Percentiles rank a stretch among this genome's conserved stretches.
Conservation (phyloP, 148 eudicot species). For the Camellia granthamiana region DNA sequence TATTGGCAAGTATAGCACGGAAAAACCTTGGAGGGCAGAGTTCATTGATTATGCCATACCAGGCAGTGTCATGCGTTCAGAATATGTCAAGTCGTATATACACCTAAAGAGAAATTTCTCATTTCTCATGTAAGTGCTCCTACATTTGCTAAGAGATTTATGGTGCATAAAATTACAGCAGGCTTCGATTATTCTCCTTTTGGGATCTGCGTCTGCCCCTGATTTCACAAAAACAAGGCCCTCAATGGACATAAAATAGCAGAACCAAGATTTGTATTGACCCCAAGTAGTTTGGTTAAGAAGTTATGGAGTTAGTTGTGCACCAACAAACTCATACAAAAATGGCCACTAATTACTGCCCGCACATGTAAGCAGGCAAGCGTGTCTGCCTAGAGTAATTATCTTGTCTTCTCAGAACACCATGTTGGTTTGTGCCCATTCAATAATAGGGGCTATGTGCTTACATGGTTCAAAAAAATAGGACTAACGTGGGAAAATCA, state of each 20-base stretch:
- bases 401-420: too few relatives aligned
- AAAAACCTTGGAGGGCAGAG: too few relatives aligned
- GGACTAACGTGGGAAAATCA: background rate
- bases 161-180: background rate
- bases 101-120: background rate
- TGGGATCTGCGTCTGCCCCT: background rate
- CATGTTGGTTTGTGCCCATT: too few relatives aligned
- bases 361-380: background rate
- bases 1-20: too few relatives aligned
- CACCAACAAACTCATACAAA: background rate
- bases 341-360: background rate
- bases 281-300: background rate
- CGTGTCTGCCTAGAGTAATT: too few relatives aligned
- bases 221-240: background rate
- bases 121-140: constrained; percentile 4
- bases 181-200: background rate
- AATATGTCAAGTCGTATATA: background rate
- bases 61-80: too few relatives aligned
- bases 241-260: background rate
- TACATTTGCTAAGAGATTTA: background rate
- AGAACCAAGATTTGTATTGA: background rate
- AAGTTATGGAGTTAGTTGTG: background rate
- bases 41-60: background rate
- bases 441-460: too few relatives aligned
- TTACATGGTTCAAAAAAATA: too few relatives aligned